Evolutionary conservation across 495 filamentous ascomycete genomes (phyloP).

Genomic region (Trichocladium antarcticum): DNA sequence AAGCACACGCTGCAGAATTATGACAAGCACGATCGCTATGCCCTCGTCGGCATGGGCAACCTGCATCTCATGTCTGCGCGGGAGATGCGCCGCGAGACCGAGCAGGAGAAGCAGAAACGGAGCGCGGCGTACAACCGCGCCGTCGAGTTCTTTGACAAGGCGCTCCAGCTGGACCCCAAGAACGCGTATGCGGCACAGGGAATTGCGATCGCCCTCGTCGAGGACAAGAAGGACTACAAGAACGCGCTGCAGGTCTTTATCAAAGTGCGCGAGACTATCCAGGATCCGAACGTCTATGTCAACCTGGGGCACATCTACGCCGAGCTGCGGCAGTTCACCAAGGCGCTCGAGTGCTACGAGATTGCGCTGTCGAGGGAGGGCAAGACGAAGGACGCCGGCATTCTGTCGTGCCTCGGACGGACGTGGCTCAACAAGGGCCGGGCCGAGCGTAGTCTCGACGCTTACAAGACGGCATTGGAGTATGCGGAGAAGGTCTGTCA

Average conservation of each 20-base stretch:
- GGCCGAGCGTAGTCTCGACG: constrained; percentile 61
- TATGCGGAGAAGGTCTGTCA: constrained; percentile 61
- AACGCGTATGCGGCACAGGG: constrained; percentile 96
- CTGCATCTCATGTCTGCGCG: constrained; percentile 72
- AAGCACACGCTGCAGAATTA: constrained; percentile 90
- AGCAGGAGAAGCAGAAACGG: constrained; percentile 80
- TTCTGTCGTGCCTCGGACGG: constrained; percentile 86
- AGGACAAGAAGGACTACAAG: constrained; percentile 80
- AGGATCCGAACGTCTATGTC: constrained; percentile 73
- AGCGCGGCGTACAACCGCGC: constrained; percentile 76
- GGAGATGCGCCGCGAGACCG: constrained; percentile 86
- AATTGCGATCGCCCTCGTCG: constrained; percentile 81
- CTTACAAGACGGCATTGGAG: constrained; percentile 79
- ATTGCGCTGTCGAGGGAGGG: constrained; percentile 70
- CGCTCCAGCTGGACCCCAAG: constrained; percentile 76
- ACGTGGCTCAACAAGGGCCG: constrained; percentile 83
- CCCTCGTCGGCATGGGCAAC: constrained; percentile 93
- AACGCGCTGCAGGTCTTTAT: constrained; percentile 74
- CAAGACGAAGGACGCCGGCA: constrained; percentile 62
- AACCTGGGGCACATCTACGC: constrained; percentile 89
- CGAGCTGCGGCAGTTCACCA: constrained; percentile 75
- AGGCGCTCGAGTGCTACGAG: constrained; percentile 92
- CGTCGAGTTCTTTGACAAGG: constrained; percentile 98
- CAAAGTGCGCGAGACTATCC: constrained; percentile 78
- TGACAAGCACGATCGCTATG: constrained; percentile 94